Conservation (phyloP, 176 grass and related monocot species). For the Aegilops longissima region DNA sequence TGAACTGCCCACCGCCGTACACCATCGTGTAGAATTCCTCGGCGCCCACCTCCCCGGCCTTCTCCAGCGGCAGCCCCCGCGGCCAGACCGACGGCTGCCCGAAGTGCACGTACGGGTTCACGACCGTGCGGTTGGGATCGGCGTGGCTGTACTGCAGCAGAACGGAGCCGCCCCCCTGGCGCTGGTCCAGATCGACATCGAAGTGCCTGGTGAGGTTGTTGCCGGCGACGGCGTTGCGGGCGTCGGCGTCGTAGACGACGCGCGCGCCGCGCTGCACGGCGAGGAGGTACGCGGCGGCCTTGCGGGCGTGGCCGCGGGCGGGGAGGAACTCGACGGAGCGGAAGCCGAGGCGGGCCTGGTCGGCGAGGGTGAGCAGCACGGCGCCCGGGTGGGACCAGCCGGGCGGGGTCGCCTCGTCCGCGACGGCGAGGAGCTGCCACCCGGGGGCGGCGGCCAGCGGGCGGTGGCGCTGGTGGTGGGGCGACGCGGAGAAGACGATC, state of each 20-base stretch:
- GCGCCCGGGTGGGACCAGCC: slow-evolving; percentile 81
- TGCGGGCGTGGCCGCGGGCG: slow-evolving; percentile 57
- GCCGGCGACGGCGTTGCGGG: slow-evolving; percentile 53
- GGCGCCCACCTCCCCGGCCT: slow-evolving; percentile 54
- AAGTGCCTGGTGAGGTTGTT: slow-evolving; percentile 56
- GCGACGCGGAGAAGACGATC: slow-evolving; percentile 65
- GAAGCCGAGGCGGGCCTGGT: slow-evolving; percentile 73
- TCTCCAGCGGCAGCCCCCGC: slow-evolving; percentile 77
- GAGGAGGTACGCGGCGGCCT: slow-evolving; percentile 76
- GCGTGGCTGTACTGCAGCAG: slow-evolving; percentile 91
- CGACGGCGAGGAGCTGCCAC: slow-evolving; percentile 84
- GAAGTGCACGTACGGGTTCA: slow-evolving; percentile 87
- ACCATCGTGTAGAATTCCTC: slow-evolving; percentile 91
- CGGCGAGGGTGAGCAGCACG: slow-evolving; percentile 66
- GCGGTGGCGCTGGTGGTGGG: slow-evolving; percentile 48
- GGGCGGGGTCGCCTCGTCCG: slow-evolving; percentile 58
- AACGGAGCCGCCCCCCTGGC: slow-evolving; percentile 40
- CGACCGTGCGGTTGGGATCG: slow-evolving; percentile 71
- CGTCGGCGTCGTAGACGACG: slow-evolving; percentile 82
- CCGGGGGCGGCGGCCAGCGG: slow-evolving; percentile 47
- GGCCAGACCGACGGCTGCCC: slow-evolving; percentile 94
- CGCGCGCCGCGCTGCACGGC: slow-evolving; percentile 84
- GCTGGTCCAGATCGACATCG: slow-evolving; percentile 69
- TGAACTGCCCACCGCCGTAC: slow-evolving; percentile 72
- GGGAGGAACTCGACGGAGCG: slow-evolving; percentile 72